Evolutionary conservation across 108 stramenopile species (phyloP).

Genomic region (Skeletonema marinoi): DNA sequence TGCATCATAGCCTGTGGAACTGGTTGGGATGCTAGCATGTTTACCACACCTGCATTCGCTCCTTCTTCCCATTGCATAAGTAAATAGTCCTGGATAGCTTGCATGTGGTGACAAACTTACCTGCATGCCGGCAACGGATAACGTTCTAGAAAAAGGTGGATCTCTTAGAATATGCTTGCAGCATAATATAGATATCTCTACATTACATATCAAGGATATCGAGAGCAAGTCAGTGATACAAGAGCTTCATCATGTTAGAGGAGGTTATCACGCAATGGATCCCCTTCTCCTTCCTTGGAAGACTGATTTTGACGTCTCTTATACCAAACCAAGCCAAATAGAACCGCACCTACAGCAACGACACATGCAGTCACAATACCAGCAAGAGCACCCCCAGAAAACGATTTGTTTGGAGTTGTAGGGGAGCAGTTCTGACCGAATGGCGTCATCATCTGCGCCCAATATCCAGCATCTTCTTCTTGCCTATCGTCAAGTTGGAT

Average conservation of each 20-base stretch:
- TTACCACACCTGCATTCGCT: too few species aligned
- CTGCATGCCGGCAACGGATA: too few species aligned
- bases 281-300: not conserved
- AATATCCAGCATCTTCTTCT: not conserved
- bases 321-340: not conserved
- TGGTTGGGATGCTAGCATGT: too few species aligned
- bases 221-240: too few species aligned
- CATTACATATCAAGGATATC: too few species aligned
- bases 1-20: too few species aligned
- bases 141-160: too few species aligned
- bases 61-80: too few species aligned
- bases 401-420: not conserved
- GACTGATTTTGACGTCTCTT: not conserved
- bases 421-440: not conserved
- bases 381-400: not conserved
- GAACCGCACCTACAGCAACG: not conserved
- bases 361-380: not conserved
- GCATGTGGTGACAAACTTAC: too few species aligned
- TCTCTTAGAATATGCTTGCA: too few species aligned
- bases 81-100: too few species aligned
- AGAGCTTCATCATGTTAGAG: not conserved
- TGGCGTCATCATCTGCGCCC: not conserved
- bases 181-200: too few species aligned
- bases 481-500: not conserved
- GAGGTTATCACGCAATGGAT: not conserved